Evolutionary conservation across 2,329 filamentous ascomycete species (phyloP).

Genomic region (Capronia americana): DNA sequence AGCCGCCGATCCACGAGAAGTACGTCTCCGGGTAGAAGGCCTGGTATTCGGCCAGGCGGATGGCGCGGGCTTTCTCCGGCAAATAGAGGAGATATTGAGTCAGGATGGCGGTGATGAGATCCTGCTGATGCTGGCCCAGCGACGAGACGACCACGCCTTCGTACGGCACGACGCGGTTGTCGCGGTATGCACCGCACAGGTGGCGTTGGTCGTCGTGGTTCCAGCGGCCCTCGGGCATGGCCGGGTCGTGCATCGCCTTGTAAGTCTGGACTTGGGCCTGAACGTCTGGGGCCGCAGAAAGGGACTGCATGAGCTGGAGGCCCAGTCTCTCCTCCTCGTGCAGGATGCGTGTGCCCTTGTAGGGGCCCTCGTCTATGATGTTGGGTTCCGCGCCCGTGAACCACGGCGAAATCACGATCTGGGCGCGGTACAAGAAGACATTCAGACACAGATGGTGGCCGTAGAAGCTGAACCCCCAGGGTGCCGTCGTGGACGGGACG

Average conservation of each 20-base stretch:
- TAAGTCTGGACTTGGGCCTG: constrained; percentile 64
- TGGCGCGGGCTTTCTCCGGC: constrained; percentile 60
- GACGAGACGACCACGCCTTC: constrained; percentile 67
- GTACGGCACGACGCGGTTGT: constrained; percentile 77
- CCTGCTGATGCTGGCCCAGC: constrained; percentile 58
- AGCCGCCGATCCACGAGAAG: constrained; percentile 79
- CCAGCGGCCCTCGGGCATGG: constrained; percentile 71
- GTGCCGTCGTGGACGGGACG: constrained; percentile 59
- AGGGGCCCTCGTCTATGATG: constrained; percentile 69
- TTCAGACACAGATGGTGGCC: constrained; percentile 80
- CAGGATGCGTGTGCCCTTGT: constrained; percentile 70
- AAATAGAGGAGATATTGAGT: constrained; percentile 73
- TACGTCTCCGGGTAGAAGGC: constrained; percentile 72
- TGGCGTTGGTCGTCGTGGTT: constrained; percentile 83
- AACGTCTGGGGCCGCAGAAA: constrained; percentile 50
- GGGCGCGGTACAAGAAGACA: constrained; percentile 68
- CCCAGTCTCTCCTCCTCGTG: constrained; percentile 69
- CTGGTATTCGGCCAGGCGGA: constrained; percentile 62
- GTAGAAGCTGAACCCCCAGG: constrained; percentile 78
- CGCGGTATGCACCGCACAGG: constrained; percentile 76
- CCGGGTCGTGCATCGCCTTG: constrained; percentile 65
- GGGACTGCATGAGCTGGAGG: constrained; percentile 71
- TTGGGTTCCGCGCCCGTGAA: constrained; percentile 85
- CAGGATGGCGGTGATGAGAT: constrained; percentile 64
- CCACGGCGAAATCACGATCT: constrained; percentile 74